Conservation (phyloP, 2,329 filamentous ascomycete species). For the Nigrospora sphaerica region DNA sequence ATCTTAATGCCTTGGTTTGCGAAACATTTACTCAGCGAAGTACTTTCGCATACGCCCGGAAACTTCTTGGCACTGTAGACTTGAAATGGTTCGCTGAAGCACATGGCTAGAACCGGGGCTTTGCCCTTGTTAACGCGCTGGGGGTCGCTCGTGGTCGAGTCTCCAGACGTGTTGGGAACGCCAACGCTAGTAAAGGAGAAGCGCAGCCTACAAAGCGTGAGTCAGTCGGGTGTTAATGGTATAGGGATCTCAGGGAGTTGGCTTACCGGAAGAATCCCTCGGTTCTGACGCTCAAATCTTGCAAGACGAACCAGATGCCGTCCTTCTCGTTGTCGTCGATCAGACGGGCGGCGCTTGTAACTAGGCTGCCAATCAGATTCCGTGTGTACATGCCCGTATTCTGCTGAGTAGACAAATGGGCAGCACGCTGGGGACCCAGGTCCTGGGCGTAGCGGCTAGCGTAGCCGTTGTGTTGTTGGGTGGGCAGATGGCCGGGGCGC, state of each 20-base stretch:
- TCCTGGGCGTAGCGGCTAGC: slow-evolving; percentile 10
- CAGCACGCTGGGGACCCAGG: slow-evolving; percentile 5
- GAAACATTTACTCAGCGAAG: slow-evolving; percentile 83
- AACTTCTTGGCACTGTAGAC: slow-evolving; percentile 98
- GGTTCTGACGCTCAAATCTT: slow-evolving; percentile 89
- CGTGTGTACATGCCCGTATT: slow-evolving; percentile 85
- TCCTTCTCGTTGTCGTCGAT: slow-evolving; percentile 72
- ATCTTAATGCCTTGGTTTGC: slow-evolving; percentile 94
- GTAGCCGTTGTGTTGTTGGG: slow-evolving; percentile 18
- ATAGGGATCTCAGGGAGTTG: neutral
- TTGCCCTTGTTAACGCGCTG: slow-evolving; percentile 62
- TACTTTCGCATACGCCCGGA: slow-evolving; percentile 93
- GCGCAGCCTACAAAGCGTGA: slow-evolving; percentile 37
- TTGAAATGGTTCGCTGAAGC: slow-evolving; percentile 83
- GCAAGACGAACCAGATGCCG: slow-evolving; percentile 94
- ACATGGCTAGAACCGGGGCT: slow-evolving; percentile 75
- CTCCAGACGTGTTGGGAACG: slow-evolving; percentile 29
- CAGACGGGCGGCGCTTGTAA: slow-evolving; percentile 80
- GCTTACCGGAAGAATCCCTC: slow-evolving; percentile 83
- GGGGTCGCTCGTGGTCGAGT: slow-evolving; percentile 28
- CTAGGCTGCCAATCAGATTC: slow-evolving; percentile 88
- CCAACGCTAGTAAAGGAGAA: slow-evolving; percentile 84
- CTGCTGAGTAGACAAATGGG: slow-evolving; percentile 29
- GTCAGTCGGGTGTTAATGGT: neutral
- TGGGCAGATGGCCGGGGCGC: slow-evolving; percentile 14